phyloP scores from a whole-genome alignment of 2,329 filamentous ascomycete species.

The Cyclaneusma minus region DNA sequence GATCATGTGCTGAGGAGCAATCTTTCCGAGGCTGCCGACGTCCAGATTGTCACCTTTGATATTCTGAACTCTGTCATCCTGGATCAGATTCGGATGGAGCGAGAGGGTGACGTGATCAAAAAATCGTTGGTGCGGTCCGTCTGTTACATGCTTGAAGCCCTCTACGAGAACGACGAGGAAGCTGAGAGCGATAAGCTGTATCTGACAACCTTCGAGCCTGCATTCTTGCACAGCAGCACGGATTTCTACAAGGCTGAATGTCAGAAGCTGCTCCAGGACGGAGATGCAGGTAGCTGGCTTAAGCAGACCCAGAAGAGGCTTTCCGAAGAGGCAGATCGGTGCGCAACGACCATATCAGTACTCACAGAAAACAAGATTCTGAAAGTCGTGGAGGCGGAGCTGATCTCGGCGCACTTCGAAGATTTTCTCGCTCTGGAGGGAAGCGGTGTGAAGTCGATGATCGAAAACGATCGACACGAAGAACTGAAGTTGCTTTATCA shows the following conservation, averaged over 20 bases:
- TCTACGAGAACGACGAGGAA: conserved; percentile 73
- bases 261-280: conserved; percentile 55
- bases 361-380: conserved; percentile 60
- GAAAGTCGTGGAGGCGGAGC: conserved; percentile 61
- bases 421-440: conserved; percentile 75
- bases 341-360: conserved; percentile 63
- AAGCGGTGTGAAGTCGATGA: conserved; percentile 76
- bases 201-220: conserved; percentile 63
- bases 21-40: conserved; percentile 26
- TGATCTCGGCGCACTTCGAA: conserved; percentile 62
- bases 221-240: conserved; percentile 56
- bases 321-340: conserved; percentile 67
- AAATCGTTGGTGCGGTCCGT: conserved; percentile 68
- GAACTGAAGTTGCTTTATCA: conserved; percentile 72
- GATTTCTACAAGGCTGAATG: conserved; percentile 67
- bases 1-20: conserved; percentile 63
- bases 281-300: conserved; percentile 71
- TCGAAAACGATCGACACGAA: conserved; percentile 70
- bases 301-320: conserved; percentile 60
- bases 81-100: conserved; percentile 84
- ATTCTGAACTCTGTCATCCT: conserved; percentile 71
- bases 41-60: conserved; percentile 42
- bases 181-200: conserved; percentile 71
- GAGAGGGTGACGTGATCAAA: conserved; percentile 80
- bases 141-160: conserved; percentile 73